Base-by-base conservation (phyloP, 116 monocot genomes). In the Thalassia testudinum region DNA sequence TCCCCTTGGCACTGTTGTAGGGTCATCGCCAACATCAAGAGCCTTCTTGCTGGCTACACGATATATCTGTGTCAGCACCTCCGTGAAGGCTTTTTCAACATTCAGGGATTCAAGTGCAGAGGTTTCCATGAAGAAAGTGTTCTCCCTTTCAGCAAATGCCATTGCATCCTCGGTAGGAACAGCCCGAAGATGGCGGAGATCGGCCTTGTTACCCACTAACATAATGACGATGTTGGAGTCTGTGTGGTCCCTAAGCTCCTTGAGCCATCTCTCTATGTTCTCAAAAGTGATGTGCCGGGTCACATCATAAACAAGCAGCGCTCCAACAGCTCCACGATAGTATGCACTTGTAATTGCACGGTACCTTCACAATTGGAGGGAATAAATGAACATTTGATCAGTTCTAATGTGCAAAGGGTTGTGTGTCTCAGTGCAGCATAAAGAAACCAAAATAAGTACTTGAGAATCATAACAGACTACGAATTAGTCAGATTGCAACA, bases 311-410 rank as follows among this genome's bases (percentile, higher is more conserved):
- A 78, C 82, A 30, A 82, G 63, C 29, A 82, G 71, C 14, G 82
- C 82, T n/a, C 82, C 82, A 24, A 82, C 78, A 42, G 82, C 82
- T 22, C 82, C 82, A 6, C 82, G 70, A 11, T 82, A 82, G 40
- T 82, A 82, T 20, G 82, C 82, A 50, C 78, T 77, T 34, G 82
- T 82, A 49, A 82, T 77, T 17, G 82, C 82, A 27, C 82, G 77
- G 37, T 82, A 82, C 23, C 81, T 81, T 43, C 14, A 28, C 20
- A 43, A 43, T 4, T 6, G 45, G 15, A 34, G 10, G 30, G 10
- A 34, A 34, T 34, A 34, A 34, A 34, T 34, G 10, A 10, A 34
- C 10, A 34, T 34, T 34, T 5, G 10, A 34, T 34, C 30, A 10
- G 30, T n/a, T n/a, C n/a, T n/a, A n/a, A n/a, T n/a, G n/a, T n/a